Base-by-base conservation (phyloP, 805 yeast species). In the Candida ascalaphidarum region DNA sequence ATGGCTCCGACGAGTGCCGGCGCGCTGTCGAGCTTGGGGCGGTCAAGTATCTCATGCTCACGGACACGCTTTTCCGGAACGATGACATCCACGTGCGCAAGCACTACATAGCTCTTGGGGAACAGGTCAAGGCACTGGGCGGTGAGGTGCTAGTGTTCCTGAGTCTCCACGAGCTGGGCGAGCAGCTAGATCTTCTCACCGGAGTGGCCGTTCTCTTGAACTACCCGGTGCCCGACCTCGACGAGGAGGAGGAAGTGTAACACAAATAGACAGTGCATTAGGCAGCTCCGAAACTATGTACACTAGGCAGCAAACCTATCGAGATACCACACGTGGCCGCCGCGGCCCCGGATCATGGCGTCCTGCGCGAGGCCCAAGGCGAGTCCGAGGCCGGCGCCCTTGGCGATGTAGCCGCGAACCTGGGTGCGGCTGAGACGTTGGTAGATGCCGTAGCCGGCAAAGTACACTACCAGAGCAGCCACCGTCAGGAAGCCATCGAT, bases 121-220 rank as follows among this genome's bases (percentile, higher is more conserved):
- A 88, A 25, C 50, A 63, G 9, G 94, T 84, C 8, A 74, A 74
- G 42, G 57, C 57, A 5, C 61, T 60, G 27, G 95, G 95, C 14
- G 94, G 92, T 4, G 79, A 81, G 29, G 92, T 81, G 2, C 63
- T 73, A 5, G 67, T 88, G 1, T 81, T 88, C 41, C 81, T 94
- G 21, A 78, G 92, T 36, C 55, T 86, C 43, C 97, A 89, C 47
- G 89, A 80, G 34, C 71, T 88, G 3, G 98, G 98, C 11, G 81
- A 78, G 42, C 96, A 89, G 53, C 58, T 89, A 33, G 83, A 86
- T 49, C 84, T 80, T 40, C 65, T 92, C 37, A 83, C 96, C 0
- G 98, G 97, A 30, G 72, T 86, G 17, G 98, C 96, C 0, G 92
- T 84, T 31, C 69, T 89, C 21, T 61, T 88, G 38, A 77, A 76